Evolutionary conservation across 2,329 filamentous ascomycete genomes (phyloP).

Genomic region (Parascedosporium putredinis): DNA sequence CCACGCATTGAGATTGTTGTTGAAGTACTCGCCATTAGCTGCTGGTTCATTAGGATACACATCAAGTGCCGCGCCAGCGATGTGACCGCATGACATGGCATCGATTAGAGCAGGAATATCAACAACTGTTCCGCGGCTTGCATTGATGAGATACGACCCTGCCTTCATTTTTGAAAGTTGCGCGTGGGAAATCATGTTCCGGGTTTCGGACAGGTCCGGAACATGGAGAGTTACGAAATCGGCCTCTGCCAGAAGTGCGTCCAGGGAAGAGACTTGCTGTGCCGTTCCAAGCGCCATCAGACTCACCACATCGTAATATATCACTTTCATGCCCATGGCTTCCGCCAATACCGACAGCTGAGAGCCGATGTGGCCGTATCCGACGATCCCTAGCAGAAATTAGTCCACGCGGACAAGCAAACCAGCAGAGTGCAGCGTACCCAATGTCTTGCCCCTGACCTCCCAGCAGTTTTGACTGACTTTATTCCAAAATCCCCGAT

Average conservation of each 20-base stretch:
- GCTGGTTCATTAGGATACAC: constrained; percentile 92
- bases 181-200: constrained; percentile 73
- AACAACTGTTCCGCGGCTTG: constrained; percentile 84
- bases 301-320: constrained; percentile 92
- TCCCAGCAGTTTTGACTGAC: constrained; percentile 97
- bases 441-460: constrained; percentile 92
- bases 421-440: constrained; percentile 28
- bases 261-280: constrained; percentile 67
- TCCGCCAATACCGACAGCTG: constrained; percentile 93
- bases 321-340: constrained; percentile 94
- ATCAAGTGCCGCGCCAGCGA: constrained; percentile 91
- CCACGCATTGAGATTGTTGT: constrained; percentile 71
- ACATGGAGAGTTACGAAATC: constrained; percentile 96
- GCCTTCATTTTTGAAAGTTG: constrained; percentile 85
- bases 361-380: constrained; percentile 94
- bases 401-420: neutral
- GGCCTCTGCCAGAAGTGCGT: constrained; percentile 64
- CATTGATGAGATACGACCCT: constrained; percentile 92
- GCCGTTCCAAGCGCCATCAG: constrained; percentile 90
- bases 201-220: constrained; percentile 84
- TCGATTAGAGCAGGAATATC: constrained; percentile 88
- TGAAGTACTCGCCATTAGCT: constrained; percentile 93
- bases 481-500: constrained; percentile 95
- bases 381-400: constrained; percentile 61
- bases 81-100: constrained; percentile 72